phyloP scores from a whole-genome alignment of 192 early-diverging fungal species.

The Diversispora epigaea region DNA sequence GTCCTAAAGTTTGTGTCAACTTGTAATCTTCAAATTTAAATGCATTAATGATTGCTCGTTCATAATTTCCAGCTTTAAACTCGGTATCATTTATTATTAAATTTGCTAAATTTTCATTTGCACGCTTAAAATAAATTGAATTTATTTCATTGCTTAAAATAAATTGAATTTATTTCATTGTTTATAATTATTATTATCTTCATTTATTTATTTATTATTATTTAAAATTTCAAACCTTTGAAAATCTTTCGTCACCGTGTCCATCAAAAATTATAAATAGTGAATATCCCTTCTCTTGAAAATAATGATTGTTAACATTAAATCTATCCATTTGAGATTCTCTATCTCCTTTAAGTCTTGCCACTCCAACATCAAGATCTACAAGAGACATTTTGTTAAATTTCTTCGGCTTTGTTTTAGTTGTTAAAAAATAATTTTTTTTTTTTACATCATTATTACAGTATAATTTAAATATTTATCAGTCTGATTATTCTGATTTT shows the following conservation, averaged over 20 bases:
- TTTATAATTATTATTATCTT: background rate
- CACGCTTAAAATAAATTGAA: background rate
- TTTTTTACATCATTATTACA: no score
- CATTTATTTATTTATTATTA: background rate
- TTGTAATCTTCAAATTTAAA: conserved; percentile 2
- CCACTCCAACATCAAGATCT: background rate
- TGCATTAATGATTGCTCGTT: background rate
- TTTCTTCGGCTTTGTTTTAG: background rate
- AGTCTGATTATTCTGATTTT: no score
- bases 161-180: background rate
- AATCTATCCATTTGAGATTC: background rate
- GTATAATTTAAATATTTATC: no score
- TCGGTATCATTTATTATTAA: conserved; percentile 1
- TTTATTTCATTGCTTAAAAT: background rate
- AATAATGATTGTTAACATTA: background rate
- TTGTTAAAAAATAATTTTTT: no score
- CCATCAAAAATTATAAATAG: background rate
- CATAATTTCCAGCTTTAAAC: background rate
- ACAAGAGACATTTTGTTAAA: background rate
- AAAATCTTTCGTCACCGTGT: background rate
- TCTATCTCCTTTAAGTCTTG: background rate
- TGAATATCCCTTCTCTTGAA: background rate
- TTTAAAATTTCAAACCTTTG: background rate
- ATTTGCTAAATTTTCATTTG: conserved; percentile 4
- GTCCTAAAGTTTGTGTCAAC: background rate